A percentile compares a stretch with the other conserved stretches of the same genome.
These are phyloP conservation scores for Dendrostoma leiphaemia DNA, from an alignment of 2,329 filamentous ascomycete species.

Conservation along the genomic window DNA sequence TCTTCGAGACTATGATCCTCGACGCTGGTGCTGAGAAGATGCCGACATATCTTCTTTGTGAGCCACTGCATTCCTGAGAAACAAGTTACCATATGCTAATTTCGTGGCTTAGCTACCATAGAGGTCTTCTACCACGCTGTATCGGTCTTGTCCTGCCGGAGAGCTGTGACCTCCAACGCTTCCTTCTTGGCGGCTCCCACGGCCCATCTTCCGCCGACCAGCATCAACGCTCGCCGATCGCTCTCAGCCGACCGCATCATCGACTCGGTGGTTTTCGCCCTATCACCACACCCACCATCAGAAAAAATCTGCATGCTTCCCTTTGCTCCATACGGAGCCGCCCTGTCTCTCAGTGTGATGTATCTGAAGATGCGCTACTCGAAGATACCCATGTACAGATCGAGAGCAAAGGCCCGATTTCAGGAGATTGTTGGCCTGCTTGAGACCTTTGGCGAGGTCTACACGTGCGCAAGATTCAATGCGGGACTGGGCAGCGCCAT, in stretches of 20 bases:
- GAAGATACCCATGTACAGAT: constrained; percentile 56
- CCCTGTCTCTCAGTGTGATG: constrained; percentile 58
- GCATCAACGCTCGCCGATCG: constrained; percentile 55
- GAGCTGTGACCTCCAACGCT: constrained; percentile 33
- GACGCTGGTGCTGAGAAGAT: constrained; percentile 51
- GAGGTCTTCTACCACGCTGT: constrained; percentile 65
- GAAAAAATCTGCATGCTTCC: constrained; percentile 50
- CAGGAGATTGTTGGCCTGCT: constrained; percentile 53
- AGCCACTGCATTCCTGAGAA: not conserved
- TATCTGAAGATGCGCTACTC: constrained; percentile 65
- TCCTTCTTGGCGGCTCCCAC: constrained; percentile 34
- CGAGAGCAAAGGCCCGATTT: constrained; percentile 53
- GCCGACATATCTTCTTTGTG: constrained; percentile 49
- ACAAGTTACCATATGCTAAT: not conserved
- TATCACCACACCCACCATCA: not conserved
- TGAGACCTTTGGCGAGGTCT: constrained; percentile 52
- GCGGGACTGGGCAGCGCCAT: constrained; percentile 54
- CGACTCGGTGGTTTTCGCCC: constrained; percentile 49
- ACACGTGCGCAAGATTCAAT: constrained; percentile 55
- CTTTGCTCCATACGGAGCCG: constrained; percentile 60
- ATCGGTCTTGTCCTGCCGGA: constrained; percentile 60
- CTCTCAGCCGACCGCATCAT: constrained; percentile 58
- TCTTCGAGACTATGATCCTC: constrained; percentile 57
- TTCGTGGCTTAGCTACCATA: constrained; percentile 48
- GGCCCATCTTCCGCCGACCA: constrained; percentile 40